Conservation (phyloP, 441 rosid species). For the Jatropha multifida region DNA sequence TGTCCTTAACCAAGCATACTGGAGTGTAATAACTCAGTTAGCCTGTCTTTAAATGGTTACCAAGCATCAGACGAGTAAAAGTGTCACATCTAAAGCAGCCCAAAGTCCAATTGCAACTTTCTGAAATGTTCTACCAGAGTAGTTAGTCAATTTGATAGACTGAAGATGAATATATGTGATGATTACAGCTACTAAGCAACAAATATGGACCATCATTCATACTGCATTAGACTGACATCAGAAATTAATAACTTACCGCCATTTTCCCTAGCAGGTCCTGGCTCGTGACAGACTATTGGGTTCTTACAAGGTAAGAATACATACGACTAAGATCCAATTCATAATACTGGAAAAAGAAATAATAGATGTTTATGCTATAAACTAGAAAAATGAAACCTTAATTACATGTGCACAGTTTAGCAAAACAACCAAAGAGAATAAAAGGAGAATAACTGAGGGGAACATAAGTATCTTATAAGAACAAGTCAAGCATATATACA, state of each 20-base stretch:
- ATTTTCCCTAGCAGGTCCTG: conserved; percentile 53
- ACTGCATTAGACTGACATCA: background rate
- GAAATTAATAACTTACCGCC: conserved; percentile 3
- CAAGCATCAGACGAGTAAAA: conserved; percentile 5
- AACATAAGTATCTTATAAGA: background rate
- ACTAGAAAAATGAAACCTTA: background rate
- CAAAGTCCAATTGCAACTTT: background rate
- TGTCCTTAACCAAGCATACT: conserved; percentile 2
- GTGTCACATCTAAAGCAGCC: background rate
- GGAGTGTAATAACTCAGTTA: background rate
- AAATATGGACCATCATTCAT: conserved; percentile 5
- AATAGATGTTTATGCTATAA: background rate
- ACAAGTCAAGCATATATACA: background rate
- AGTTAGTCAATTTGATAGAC: background rate
- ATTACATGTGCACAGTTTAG: background rate
- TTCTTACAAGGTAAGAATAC: conserved; percentile 71
- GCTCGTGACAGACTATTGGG: conserved; percentile 95
- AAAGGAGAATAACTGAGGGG: background rate
- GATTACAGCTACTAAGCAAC: background rate
- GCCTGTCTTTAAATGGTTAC: conserved; percentile 6
- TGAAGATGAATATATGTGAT: conserved; percentile 2
- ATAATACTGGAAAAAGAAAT: background rate
- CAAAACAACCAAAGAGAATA: background rate
- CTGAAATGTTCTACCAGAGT: background rate
- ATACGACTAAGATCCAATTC: background rate